Conservation (phyloP, 768 basidiomycete genomes). For the Leucosporidium creatinivorum region DNA sequence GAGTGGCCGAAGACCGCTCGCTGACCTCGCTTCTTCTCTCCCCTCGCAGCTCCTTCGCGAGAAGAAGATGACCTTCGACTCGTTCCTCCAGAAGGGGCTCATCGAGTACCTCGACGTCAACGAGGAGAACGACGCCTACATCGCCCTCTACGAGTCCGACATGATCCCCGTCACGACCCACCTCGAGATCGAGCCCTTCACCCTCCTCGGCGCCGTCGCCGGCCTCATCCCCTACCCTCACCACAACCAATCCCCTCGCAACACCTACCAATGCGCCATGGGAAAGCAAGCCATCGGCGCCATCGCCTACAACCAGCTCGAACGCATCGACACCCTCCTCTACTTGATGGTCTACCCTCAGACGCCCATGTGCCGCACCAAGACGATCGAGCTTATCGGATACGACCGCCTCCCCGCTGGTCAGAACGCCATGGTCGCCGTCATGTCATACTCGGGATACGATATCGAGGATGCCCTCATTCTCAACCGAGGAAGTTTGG, state of each 20-base stretch:
- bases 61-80: constrained; percentile 74
- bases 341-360: constrained; percentile 97
- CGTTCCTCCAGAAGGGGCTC: constrained; percentile 81
- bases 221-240: constrained; percentile 98
- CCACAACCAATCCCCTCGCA: constrained; percentile 97
- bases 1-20: too few relatives aligned
- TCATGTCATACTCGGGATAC: constrained; percentile 99
- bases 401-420: constrained; percentile 96
- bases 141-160: constrained; percentile 85
- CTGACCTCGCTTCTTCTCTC: background rate
- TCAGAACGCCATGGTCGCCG: constrained; percentile 95
- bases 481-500: constrained; percentile 89
- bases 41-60: constrained; percentile 64
- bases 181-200: constrained; percentile 98
- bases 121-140: constrained; percentile 95
- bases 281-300: constrained; percentile 99
- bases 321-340: constrained; percentile 94
- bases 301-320: constrained; percentile 95
- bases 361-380: constrained; percentile 98
- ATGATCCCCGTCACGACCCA: constrained; percentile 77
- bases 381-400: constrained; percentile 92
- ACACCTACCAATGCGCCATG: constrained; percentile 99
- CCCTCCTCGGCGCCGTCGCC: constrained; percentile 91
- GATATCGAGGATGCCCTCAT: constrained; percentile 99
- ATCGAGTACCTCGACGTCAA: constrained; percentile 99